Base-by-base conservation (phyloP, 2,329 filamentous ascomycete species). In the Alternaria sp. region DNA sequence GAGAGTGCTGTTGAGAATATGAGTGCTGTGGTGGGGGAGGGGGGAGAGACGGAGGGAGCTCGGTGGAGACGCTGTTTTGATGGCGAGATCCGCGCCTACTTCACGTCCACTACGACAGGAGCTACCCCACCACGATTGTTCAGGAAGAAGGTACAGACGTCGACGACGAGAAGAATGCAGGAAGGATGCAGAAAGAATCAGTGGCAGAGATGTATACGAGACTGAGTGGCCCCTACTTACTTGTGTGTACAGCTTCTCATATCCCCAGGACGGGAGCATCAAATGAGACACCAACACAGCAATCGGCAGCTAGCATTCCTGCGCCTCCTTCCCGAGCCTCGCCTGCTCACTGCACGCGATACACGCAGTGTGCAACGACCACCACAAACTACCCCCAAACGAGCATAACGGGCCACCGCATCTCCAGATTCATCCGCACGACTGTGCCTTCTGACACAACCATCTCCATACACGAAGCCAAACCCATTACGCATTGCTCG, bases 1-100 rank as follows among this genome's bases (percentile, higher is more conserved):
- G 59, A 62, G 62, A 59, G 57, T 58, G 65, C 48, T 61, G 62
- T 56, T 65, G 65, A 56, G 51, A 44, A 60, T 60, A 55, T 55
- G 54, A 56, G 62, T 59, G 54, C 60, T 62, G 57, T 54, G 57
- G 60, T 57, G 52, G 58, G 48, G 34, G 49, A 47, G 46, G 59
- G 22, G 38, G 54, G 52, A 56, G 49, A 60, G 56, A 48, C 20
- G 48, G 52, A 59, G 54, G 28, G 20, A 51, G 51, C 36, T 38
- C n/a, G 51, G 20, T n/a, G 52, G 51, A 52, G 53, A 49, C 36
- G 30, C 24, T 64, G 52, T 64, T 61, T 67, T 57, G 46, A 57
- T 38, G 7, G 41, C 28, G 30, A 44, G 43, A 18, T 36, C 58
- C 53, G 47, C 52, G 36, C 58, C 60, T 67, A 36, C 62, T 56